A percentile compares a stretch with the other conserved stretches of the same genome.
Conservation (phyloP, 495 filamentous ascomycete genomes). For the Penicillium turbatum region DNA sequence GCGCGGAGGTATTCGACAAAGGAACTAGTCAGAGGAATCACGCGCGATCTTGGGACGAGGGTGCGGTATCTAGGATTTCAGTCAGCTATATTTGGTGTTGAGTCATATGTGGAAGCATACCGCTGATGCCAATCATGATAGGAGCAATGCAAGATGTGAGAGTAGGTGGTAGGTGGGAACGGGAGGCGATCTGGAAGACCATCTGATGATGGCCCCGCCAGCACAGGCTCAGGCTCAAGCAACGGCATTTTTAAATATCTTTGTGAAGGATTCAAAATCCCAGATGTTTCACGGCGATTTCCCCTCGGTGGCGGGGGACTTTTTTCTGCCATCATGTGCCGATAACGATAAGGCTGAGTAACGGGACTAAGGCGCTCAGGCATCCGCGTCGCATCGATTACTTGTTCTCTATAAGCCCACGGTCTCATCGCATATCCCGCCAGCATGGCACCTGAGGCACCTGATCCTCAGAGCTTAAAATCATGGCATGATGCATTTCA, state of each 20-base stretch:
- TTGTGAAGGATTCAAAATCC: neutral
- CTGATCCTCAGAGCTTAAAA: conserved; percentile 55
- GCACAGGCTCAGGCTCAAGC: conserved; percentile 25
- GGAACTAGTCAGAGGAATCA: conserved; percentile 66
- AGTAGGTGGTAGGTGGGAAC: conserved; percentile 76
- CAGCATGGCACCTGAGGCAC: conserved; percentile 54
- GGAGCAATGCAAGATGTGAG: conserved; percentile 90
- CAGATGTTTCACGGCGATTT: neutral
- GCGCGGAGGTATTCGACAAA: conserved; percentile 87
- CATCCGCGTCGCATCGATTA: conserved; percentile 4
- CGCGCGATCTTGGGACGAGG: conserved; percentile 75
- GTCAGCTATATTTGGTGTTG: neutral
- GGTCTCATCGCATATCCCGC: conserved; percentile 1
- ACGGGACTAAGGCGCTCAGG: conserved; percentile 3
- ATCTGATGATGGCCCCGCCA: conserved; percentile 12
- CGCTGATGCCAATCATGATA: conserved; percentile 84
- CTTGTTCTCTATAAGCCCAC: conserved; percentile 4
- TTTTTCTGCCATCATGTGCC: conserved; percentile 22
- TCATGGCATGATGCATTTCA: conserved; percentile 68
- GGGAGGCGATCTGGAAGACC: conserved; percentile 46
- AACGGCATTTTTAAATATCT: conserved; percentile 28
- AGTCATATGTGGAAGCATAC: conserved; percentile 23
- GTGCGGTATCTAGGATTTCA: conserved; percentile 61
- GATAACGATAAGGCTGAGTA: conserved; percentile 24
- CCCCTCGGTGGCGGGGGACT: conserved; percentile 21